Evolutionary conservation across 345 rosid species (phyloP).

Genomic region (Rhizophora mangle): DNA sequence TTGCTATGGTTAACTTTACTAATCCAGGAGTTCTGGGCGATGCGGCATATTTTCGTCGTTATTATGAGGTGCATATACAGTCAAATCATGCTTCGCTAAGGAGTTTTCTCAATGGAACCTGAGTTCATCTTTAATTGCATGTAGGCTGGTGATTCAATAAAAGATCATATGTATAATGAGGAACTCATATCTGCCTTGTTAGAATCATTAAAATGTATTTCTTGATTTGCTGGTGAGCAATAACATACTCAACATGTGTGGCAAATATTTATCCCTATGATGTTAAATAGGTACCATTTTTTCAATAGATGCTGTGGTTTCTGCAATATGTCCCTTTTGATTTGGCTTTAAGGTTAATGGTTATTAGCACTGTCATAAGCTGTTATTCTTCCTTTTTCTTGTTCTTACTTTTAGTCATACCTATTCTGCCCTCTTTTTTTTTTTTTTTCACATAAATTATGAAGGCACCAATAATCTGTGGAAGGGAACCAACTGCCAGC

Average conservation of each 20-base stretch:
- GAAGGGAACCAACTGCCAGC: slow-evolving; percentile 91
- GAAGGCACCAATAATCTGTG: slow-evolving; percentile 88
- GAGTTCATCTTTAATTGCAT: too few relatives aligned
- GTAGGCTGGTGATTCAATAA: too few relatives aligned
- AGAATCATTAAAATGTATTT: too few relatives aligned
- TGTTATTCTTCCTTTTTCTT: neutral
- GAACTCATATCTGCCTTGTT: too few relatives aligned
- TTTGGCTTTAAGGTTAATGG: neutral
- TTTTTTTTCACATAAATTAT: slow-evolving; percentile 11
- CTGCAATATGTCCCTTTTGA: neutral
- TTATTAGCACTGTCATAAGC: neutral
- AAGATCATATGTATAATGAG: too few relatives aligned
- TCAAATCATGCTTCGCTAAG: neutral
- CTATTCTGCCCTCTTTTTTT: slow-evolving; percentile 5
- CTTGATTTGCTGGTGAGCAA: too few relatives aligned
- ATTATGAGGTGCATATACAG: slow-evolving; percentile 64
- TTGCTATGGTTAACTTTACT: slow-evolving; percentile 97
- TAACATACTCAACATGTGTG: too few relatives aligned
- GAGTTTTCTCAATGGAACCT: too few relatives aligned
- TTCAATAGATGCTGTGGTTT: neutral
- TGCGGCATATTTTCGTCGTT: slow-evolving; percentile 80
- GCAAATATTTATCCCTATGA: too few relatives aligned
- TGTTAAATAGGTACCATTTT: too few relatives aligned
- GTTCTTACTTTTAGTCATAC: neutral
- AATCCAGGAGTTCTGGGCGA: slow-evolving; percentile 93